Conservation (phyloP, 768 basidiomycete genomes). For the Inosperma sp. region DNA sequence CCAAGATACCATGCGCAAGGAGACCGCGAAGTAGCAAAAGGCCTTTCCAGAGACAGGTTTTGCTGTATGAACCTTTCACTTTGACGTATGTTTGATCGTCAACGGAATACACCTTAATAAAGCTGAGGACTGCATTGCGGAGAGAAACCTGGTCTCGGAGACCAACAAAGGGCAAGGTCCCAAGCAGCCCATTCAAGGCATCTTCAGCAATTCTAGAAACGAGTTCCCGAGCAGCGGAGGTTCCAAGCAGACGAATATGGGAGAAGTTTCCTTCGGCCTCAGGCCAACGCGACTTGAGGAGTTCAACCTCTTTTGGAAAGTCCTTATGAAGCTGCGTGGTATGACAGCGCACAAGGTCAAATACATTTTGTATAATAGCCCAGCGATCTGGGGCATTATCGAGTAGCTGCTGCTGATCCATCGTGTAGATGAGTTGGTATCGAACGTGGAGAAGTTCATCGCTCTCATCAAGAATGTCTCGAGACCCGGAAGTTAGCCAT, state of each 20-base stretch:
- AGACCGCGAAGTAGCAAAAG: too few species aligned
- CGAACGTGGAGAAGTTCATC: constrained; percentile 45
- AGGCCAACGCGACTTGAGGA: constrained; percentile 3
- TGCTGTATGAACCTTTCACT: too few species aligned
- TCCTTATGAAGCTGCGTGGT: constrained; percentile 8
- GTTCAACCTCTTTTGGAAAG: constrained; percentile 23
- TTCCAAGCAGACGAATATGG: constrained; percentile 15
- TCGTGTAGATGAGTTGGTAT: constrained; percentile 47
- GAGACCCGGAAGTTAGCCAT: constrained; percentile 26
- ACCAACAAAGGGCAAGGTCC: too few species aligned
- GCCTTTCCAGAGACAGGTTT: too few species aligned
- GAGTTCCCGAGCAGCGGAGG: constrained; percentile 8
- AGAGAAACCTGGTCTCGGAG: too few species aligned
- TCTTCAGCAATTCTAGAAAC: constrained; percentile 10
- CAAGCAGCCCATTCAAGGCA: too few species aligned
- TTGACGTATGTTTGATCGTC: too few species aligned
- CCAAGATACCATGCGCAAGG: too few species aligned
- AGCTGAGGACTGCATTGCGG: too few species aligned
- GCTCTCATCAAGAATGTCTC: constrained; percentile 45
- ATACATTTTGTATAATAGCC: constrained; percentile 35
- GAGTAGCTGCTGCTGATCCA: constrained; percentile 33
- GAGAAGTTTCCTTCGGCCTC: constrained; percentile 9
- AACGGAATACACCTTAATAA: too few species aligned
- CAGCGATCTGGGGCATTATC: constrained; percentile 43
- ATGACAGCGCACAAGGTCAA: constrained; percentile 27